Base-by-base conservation (phyloP, 1,284 basidiomycete genomes). In the Melanopsichium pennsylvanicum region DNA sequence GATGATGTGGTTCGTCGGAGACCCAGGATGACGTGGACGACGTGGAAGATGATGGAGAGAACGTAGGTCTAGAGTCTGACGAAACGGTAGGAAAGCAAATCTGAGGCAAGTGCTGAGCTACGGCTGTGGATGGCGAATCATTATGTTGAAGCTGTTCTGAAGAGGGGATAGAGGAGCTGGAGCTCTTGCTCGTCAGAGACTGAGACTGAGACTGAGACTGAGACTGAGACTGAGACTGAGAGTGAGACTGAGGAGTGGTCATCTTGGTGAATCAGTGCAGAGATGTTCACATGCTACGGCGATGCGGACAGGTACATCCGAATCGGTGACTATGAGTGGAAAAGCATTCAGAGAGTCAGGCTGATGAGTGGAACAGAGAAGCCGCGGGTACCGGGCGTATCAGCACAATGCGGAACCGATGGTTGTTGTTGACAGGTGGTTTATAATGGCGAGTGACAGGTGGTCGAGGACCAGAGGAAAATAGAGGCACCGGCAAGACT, bases 41-140 rank as follows among this genome's bases (percentile, higher is more conserved):
- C 7, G 59, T 49, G 3, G 59, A 56, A 16, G 43, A 62, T 1
- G 50, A 49, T 13, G 42, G 34, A 11, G 60, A 51, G n/a, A 57
- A 29, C 16, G 39, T 34, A 3, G 46, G 47, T 37, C 32, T 35
- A 16, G 36, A 19, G 7, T 46, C 22, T 8, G 40, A 19, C 12
- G 44, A 9, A 2, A 40, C 15, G 9, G 52, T 33, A 5, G 52
- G 52, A 21, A 47, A 63, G 18, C 16, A 48, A n/a, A 56, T 27
- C 21, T 31, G 43, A 11, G 43, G 38, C 23, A 27, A 16, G 13
- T 2, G 12, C 16, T 9, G 48, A 7, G 19, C 39, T 19, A n/a
- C 13, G 23, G 42, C 10, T 40, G 26, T 19, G 10, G 41, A 21
- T 36, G 36, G 29, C 40, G 25, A 35, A 11, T 43, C 39, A 13